These are phyloP conservation scores for Neonothopanus nambi DNA, from an alignment of 1,284 basidiomycete genomes.

Conservation along the genomic window DNA sequence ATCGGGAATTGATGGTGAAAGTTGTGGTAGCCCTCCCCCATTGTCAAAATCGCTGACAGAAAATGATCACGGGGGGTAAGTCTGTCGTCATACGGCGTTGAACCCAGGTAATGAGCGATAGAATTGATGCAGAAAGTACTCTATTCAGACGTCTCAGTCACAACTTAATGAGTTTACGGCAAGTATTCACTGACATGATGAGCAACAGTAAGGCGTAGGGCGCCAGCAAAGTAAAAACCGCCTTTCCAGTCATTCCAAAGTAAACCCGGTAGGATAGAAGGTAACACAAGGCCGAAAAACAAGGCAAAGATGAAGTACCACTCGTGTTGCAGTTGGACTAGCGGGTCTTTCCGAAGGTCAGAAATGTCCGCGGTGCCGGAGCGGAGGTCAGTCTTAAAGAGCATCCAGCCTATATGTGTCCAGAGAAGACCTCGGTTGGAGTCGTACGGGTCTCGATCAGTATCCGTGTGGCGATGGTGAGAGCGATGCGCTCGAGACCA, in stretches of 20 bases:
- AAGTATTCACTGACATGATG: constrained; percentile 70
- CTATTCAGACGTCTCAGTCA: constrained; percentile 28
- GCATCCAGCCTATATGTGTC: constrained; percentile 90
- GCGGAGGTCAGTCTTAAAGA: constrained; percentile 77
- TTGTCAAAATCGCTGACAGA: constrained; percentile 82
- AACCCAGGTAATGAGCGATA: constrained; percentile 85
- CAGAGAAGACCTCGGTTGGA: constrained; percentile 80
- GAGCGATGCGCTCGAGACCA: constrained; percentile 91
- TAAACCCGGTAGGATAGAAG: constrained; percentile 74
- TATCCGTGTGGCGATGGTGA: constrained; percentile 80
- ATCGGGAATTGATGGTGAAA: constrained; percentile 80
- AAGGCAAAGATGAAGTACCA: constrained; percentile 69
- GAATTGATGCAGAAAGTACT: constrained; percentile 93
- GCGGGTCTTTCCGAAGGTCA: constrained; percentile 74
- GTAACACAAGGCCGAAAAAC: constrained; percentile 72
- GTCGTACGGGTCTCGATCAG: constrained; percentile 88
- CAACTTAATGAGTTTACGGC: not conserved
- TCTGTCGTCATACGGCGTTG: constrained; percentile 83
- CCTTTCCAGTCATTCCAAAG: constrained; percentile 85
- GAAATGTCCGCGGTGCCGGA: constrained; percentile 80
- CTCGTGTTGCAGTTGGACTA: constrained; percentile 85
- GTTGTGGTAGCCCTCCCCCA: constrained; percentile 94
- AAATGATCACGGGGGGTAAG: constrained; percentile 84
- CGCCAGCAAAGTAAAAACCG: constrained; percentile 78
- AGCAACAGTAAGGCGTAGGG: constrained; percentile 62